Base-by-base conservation (phyloP, 2,329 filamentous ascomycete species). In the Aspergillus fructus region DNA sequence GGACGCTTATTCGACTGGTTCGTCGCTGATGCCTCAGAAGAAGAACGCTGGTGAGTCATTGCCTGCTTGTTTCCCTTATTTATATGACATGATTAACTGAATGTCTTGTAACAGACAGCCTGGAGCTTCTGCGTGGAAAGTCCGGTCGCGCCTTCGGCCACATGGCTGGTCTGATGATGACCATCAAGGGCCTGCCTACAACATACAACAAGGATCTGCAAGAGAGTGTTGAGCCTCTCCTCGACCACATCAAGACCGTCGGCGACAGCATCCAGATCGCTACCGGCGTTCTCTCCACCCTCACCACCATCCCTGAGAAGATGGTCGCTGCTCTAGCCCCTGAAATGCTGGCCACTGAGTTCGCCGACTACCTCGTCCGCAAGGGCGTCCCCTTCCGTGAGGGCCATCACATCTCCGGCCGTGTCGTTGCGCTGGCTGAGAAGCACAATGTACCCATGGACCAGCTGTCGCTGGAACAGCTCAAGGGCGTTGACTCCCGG, bases 131-230 rank as follows among this genome's bases (percentile, higher is more conserved):
- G 59, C 83, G 90, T n/a, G 90, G 90, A 52, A 93, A 93, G 78
- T 81, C 83, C 30, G 90, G 90, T 1, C 82, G 89, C 58, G 84
- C 86, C 3, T 93, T 96, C 68, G 91, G 91, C 24, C 88, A 91
- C 63, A 89, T 93, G 85, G 84, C 89, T 5, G 90, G 90, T 39
- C 77, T 94, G 62, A 91, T 91, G 83, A 87, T 87, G 78, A 90
- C 86, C 39, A 75, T 87, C 74, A 88, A 89, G 74, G 89, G 89
- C 55, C 83, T 94, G 27, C 89, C 90, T 2, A 89, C 84, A 43
- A 91, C 89, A 3, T 96, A 96, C 80, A 93, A 96, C 80, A 96
- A 96, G 77, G 91, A 96, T 73, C 76, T 96, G n/a, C 91, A 96
- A 76, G 91, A 96, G 77, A 88, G 85, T 58, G 87, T 90, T 60